Conservation (phyloP, 257 asterid genomes). For the Buddleja alternifolia region DNA sequence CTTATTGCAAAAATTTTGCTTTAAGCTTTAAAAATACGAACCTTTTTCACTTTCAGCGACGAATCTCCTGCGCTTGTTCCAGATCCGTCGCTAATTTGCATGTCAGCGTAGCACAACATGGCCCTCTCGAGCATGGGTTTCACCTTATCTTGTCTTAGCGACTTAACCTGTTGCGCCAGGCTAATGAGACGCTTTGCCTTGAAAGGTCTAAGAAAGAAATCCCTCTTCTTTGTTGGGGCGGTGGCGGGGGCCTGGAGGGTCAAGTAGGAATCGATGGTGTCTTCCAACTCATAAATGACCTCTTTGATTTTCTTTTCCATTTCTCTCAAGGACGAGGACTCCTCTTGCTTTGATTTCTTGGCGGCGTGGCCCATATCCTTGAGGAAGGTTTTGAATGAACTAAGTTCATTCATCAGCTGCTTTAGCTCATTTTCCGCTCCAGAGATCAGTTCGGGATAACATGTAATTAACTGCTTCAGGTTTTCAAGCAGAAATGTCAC, state of each 20-base stretch:
- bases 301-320: conserved; percentile 20
- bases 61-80: not conserved
- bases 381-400: not conserved
- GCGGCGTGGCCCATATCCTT: conserved; percentile 9
- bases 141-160: too few relatives aligned
- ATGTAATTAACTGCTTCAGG: conserved; percentile 18
- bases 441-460: conserved; percentile 9
- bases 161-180: too few relatives aligned
- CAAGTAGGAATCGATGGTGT: too few relatives aligned
- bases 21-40: too few relatives aligned
- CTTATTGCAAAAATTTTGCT: too few relatives aligned
- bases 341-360: too few relatives aligned
- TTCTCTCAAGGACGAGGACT: too few relatives aligned
- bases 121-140: too few relatives aligned
- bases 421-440: conserved; percentile 28
- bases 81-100: not conserved
- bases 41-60: not conserved
- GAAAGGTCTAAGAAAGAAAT: too few relatives aligned
- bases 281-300: conserved; percentile 22
- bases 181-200: too few relatives aligned
- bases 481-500: conserved; percentile 35
- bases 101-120: not conserved
- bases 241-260: too few relatives aligned
- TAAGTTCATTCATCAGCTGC: conserved; percentile 22
- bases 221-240: too few relatives aligned